A percentile compares a stretch with the other conserved stretches of the same genome.
Evolutionary conservation across 441 rosid genomes (phyloP).

Genomic region (Mallotus japonicus): DNA sequence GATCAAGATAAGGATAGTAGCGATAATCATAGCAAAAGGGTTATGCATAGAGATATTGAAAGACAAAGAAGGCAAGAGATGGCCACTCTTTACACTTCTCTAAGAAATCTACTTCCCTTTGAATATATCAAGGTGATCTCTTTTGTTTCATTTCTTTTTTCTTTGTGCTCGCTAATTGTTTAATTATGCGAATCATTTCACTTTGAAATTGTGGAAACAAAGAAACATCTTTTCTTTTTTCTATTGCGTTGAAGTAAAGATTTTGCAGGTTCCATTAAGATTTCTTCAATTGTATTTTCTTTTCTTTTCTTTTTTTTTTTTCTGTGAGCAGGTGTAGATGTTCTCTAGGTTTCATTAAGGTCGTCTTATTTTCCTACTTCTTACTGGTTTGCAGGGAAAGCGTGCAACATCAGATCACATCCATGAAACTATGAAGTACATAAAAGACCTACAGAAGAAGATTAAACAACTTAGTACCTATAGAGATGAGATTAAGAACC

Average conservation of each 20-base stretch:
- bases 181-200: too few relatives aligned
- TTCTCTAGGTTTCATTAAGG: not conserved
- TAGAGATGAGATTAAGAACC: slow-evolving; percentile 41
- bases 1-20: not conserved
- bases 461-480: slow-evolving; percentile 36
- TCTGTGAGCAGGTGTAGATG: too few relatives aligned
- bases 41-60: slow-evolving; percentile 30
- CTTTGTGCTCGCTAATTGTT: not conserved
- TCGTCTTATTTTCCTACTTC: not conserved
- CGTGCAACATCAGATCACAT: slow-evolving; percentile 74
- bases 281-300: too few relatives aligned
- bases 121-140: slow-evolving; percentile 28
- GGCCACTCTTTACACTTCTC: slow-evolving; percentile 29
- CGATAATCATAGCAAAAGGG: slow-evolving; percentile 18
- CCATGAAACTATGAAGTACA: slow-evolving; percentile 57
- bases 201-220: too few relatives aligned
- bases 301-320: too few relatives aligned
- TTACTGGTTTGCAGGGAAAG: slow-evolving; percentile 49
- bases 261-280: not conserved
- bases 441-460: slow-evolving; percentile 43
- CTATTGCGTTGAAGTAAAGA: not conserved
- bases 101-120: slow-evolving; percentile 31
- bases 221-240: too few relatives aligned
- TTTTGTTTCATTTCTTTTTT: not conserved
- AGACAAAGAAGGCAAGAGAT: slow-evolving; percentile 33